Percentiles rank a stretch among this genome's conserved stretches.
These are phyloP conservation scores for Butyriboletus loyo DNA, from an alignment of 768 basidiomycete genomes.

Conservation along the genomic window DNA sequence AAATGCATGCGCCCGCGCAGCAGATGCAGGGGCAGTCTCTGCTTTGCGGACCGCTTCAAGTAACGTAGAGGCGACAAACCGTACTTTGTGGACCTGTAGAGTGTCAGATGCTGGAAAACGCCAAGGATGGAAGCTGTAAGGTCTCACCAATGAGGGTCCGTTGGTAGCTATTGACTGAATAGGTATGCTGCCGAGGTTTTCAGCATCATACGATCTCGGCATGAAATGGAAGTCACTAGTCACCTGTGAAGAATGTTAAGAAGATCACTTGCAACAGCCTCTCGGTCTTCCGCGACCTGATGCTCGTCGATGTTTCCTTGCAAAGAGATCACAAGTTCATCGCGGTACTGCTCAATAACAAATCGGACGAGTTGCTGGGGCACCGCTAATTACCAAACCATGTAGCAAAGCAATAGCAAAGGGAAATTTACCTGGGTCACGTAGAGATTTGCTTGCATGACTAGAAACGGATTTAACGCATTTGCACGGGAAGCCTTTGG, in stretches of 20 bases:
- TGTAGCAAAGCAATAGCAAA: neutral
- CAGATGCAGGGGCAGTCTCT: slow-evolving; percentile 74
- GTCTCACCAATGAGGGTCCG: slow-evolving; percentile 68
- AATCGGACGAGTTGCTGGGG: slow-evolving; percentile 89
- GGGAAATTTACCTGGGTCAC: slow-evolving; percentile 72
- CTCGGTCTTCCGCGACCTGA: slow-evolving; percentile 68
- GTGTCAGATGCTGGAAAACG: neutral
- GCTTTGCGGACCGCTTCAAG: slow-evolving; percentile 81
- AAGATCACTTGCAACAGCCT: slow-evolving; percentile 83
- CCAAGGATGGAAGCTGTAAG: neutral
- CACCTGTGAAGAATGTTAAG: slow-evolving; percentile 82
- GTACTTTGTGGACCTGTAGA: slow-evolving; percentile 81
- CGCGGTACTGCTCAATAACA: slow-evolving; percentile 88
- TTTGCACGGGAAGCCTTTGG: slow-evolving; percentile 83
- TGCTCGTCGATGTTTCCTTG: slow-evolving; percentile 63
- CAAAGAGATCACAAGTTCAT: slow-evolving; percentile 72
- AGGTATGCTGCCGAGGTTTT: slow-evolving; percentile 60
- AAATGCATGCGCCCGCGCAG: slow-evolving; percentile 83
- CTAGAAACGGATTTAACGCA: slow-evolving; percentile 85
- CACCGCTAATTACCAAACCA: neutral
- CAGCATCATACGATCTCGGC: slow-evolving; percentile 1
- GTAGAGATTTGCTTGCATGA: slow-evolving; percentile 90
- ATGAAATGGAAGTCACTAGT: slow-evolving; percentile 38
- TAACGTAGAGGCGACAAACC: slow-evolving; percentile 88
- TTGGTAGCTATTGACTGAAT: slow-evolving; percentile 92